These are phyloP conservation scores for Nicotiana attenuata DNA, from an alignment of 257 asterid species.

Conservation along the genomic window DNA sequence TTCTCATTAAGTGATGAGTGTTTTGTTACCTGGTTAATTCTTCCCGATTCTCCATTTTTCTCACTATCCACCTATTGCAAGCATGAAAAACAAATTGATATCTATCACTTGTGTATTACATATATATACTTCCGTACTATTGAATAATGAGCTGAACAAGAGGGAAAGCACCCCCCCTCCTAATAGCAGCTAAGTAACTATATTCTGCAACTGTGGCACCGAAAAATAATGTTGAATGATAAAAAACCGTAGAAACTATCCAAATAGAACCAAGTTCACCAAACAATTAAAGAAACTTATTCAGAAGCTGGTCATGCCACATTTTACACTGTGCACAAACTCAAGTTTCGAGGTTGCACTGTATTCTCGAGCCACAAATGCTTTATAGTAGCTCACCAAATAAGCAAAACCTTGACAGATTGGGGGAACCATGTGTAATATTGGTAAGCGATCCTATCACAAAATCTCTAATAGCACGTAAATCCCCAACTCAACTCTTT, in stretches of 20 bases:
- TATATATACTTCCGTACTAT: neutral
- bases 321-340: neutral
- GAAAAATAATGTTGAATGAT: neutral
- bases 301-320: neutral
- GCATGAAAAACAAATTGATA: neutral
- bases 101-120: neutral
- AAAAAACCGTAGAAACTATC: neutral
- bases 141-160: neutral
- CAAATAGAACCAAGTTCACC: neutral
- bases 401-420: neutral
- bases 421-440: neutral
- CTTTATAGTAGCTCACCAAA: neutral
- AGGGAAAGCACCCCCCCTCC: neutral
- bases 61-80: neutral
- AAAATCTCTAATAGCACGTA: neutral
- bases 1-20: neutral
- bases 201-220: neutral
- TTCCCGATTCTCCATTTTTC: neutral
- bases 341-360: neutral
- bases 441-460: neutral
- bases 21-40: neutral
- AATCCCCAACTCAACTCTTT: neutral
- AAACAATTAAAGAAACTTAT: neutral
- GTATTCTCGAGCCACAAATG: neutral
- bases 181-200: neutral